Percentiles rank a stretch among this genome's conserved stretches.
phyloP scores from a whole-genome alignment of 2,329 filamentous ascomycete species.

The Colletotrichum navitas region DNA sequence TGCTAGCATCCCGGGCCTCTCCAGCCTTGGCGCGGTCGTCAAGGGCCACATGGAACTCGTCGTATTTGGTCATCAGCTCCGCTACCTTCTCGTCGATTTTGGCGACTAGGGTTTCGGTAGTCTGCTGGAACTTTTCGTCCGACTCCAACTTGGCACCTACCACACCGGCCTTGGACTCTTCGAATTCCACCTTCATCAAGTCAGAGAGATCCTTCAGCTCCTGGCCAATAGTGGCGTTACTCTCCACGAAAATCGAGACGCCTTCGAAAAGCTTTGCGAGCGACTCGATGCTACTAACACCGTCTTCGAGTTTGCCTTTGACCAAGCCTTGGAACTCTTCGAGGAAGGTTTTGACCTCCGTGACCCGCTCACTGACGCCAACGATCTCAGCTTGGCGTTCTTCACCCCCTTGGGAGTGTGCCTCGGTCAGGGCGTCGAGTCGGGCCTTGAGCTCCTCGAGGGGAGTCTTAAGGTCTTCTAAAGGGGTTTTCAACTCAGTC shows the following conservation, averaged over 20 bases:
- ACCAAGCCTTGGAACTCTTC: conserved; percentile 83
- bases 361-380: conserved; percentile 81
- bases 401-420: conserved; percentile 83
- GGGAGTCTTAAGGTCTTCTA: conserved; percentile 75
- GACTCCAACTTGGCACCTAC: conserved; percentile 85
- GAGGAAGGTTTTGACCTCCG: conserved; percentile 81
- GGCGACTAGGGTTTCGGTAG: conserved; percentile 64
- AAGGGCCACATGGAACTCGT: conserved; percentile 81
- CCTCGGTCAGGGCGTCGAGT: conserved; percentile 75
- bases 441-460: conserved; percentile 69
- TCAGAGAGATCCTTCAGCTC: conserved; percentile 80
- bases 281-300: conserved; percentile 77
- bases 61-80: conserved; percentile 87
- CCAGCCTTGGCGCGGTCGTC: conserved; percentile 80
- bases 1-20: conserved; percentile 79
- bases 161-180: conserved; percentile 84
- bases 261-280: conserved; percentile 78
- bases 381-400: conserved; percentile 87
- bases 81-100: conserved; percentile 76
- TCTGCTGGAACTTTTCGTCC: conserved; percentile 79
- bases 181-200: conserved; percentile 86
- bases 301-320: conserved; percentile 81
- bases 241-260: conserved; percentile 72
- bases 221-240: conserved; percentile 69
- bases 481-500: conserved; percentile 37